These are phyloP conservation scores for Phanerodontia chrysosporium DNA, from an alignment of 768 basidiomycete species.

Conservation along the genomic window DNA sequence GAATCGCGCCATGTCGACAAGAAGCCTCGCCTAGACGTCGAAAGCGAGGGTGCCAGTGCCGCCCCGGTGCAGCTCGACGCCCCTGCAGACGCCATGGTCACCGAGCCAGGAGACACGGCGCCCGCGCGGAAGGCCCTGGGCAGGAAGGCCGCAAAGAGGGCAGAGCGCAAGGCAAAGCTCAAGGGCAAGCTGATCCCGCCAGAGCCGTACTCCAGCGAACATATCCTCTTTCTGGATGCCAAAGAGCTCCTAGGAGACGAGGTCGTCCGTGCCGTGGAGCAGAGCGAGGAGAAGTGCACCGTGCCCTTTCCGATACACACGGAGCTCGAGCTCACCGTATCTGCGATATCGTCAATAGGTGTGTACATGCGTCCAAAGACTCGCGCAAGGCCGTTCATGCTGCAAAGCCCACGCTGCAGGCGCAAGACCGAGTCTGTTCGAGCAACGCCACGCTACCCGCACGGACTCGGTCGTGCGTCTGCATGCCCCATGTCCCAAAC, in stretches of 20 bases:
- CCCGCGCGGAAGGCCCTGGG: too few species aligned
- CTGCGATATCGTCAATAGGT: conserved; percentile 62
- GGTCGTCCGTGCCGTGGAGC: conserved; percentile 44
- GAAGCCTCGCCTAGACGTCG: conserved; percentile 24
- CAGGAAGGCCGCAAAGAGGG: background rate
- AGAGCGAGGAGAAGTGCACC: conserved; percentile 48
- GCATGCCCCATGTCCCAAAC: background rate
- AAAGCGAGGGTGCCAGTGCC: background rate
- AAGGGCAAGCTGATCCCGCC: conserved; percentile 35
- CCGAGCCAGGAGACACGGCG: background rate
- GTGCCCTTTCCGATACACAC: conserved; percentile 57
- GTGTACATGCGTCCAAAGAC: conserved; percentile 16
- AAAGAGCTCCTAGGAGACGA: conserved; percentile 59
- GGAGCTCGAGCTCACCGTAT: conserved; percentile 62
- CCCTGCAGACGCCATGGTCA: conserved; percentile 1
- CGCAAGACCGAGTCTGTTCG: background rate
- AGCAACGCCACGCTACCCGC: background rate
- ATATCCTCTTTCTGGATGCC: conserved; percentile 74
- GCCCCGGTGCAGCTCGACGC: background rate
- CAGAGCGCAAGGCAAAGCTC: conserved; percentile 28
- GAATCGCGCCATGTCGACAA: conserved; percentile 25
- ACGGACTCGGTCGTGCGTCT: background rate
- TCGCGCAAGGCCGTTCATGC: background rate
- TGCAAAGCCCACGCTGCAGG: background rate
- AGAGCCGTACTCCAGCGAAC: conserved; percentile 66